Evolutionary conservation across 257 asterid genomes (phyloP).

Genomic region (Scutellaria barbata): DNA sequence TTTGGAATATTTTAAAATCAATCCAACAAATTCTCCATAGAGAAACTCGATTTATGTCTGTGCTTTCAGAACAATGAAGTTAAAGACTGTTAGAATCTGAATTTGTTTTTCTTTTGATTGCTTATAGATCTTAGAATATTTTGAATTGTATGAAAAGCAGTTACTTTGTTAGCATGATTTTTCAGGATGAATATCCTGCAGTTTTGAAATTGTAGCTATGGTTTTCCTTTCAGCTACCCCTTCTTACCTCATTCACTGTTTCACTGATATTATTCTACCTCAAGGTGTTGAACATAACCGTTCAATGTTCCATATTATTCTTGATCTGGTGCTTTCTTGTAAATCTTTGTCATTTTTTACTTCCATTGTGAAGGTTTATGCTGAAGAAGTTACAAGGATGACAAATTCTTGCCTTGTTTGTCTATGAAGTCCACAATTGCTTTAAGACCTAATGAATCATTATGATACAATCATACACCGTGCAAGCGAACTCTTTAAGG

Average conservation of each 20-base stretch:
- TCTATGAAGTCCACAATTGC: neutral
- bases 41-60: neutral
- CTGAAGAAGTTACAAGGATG: neutral
- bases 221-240: slow-evolving; percentile 5
- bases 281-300: slow-evolving; percentile 6
- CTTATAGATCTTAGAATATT: neutral
- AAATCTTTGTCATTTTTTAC: slow-evolving; percentile 9
- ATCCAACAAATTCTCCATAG: neutral
- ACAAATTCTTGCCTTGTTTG: slow-evolving; percentile 18
- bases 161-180: neutral
- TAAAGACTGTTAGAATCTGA: neutral
- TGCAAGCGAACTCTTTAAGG: neutral
- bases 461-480: neutral
- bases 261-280: neutral
- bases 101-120: slow-evolving; percentile 29
- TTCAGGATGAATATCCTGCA: slow-evolving; percentile 6
- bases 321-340: slow-evolving; percentile 22
- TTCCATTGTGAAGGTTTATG: slow-evolving; percentile 10
- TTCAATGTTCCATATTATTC: slow-evolving; percentile 11
- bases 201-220: slow-evolving; percentile 14
- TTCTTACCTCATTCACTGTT: slow-evolving; percentile 6
- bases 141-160: slow-evolving; percentile 9
- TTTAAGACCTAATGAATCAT: neutral
- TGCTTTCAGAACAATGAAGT: slow-evolving; percentile 8
- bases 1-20: neutral